Percentiles rank a stretch among this genome's conserved stretches.
Evolutionary conservation across 768 basidiomycete genomes (phyloP).

Genomic region (Astraeus odoratus): DNA sequence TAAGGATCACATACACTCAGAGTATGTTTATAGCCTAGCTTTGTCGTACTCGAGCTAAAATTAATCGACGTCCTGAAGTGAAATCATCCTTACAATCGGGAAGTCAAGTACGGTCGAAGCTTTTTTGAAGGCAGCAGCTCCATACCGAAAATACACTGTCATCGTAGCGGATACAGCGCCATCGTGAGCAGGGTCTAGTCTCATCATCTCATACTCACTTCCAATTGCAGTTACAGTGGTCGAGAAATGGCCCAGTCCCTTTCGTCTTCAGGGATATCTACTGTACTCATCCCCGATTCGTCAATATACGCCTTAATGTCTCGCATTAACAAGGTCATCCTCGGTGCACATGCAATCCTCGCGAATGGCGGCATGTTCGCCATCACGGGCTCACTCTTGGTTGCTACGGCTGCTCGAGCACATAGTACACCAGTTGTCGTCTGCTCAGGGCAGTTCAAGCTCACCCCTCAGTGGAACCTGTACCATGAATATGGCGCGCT

Average conservation of each 20-base stretch:
- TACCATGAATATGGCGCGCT: conserved; percentile 82
- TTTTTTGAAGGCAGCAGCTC: conserved; percentile 87
- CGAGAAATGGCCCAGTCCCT: conserved; percentile 79
- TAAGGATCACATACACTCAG: conserved; percentile 95
- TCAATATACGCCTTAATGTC: conserved; percentile 96
- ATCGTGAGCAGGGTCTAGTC: conserved; percentile 49
- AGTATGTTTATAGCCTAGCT: conserved; percentile 47
- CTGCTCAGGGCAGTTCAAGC: conserved; percentile 93
- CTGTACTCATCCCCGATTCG: conserved; percentile 95
- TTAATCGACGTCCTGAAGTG: conserved; percentile 39
- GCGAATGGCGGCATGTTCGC: conserved; percentile 97
- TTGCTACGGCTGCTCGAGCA: conserved; percentile 79
- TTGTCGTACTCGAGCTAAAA: not conserved
- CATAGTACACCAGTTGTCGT: conserved; percentile 92
- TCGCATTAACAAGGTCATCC: conserved; percentile 91
- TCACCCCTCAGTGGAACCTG: conserved; percentile 86
- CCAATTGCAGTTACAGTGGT: conserved; percentile 61
- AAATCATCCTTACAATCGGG: conserved; percentile 93
- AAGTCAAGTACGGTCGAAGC: conserved; percentile 90
- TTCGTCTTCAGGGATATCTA: conserved; percentile 75
- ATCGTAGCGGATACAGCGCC: conserved; percentile 96
- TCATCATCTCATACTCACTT: conserved; percentile 3
- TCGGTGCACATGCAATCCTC: conserved; percentile 92
- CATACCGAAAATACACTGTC: conserved; percentile 88
- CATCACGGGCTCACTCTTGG: conserved; percentile 76